These are phyloP conservation scores for Penicillium paxilli DNA, from an alignment of 495 filamentous ascomycete genomes.

Conservation along the genomic window DNA sequence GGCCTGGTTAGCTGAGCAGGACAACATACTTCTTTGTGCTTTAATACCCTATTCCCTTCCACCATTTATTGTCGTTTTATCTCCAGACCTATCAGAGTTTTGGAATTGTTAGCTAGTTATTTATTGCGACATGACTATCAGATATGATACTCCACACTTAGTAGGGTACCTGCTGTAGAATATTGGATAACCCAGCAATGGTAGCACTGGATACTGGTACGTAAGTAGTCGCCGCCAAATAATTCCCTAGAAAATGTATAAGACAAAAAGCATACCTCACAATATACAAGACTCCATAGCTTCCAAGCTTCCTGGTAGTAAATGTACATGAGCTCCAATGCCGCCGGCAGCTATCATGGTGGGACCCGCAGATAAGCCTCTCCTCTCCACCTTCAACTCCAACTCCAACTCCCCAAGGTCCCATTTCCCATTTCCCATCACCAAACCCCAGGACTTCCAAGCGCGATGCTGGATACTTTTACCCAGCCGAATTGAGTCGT, in stretches of 20 bases:
- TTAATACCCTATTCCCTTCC: slow-evolving; percentile 21
- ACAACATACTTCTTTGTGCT: slow-evolving; percentile 1
- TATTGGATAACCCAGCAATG: too few relatives aligned
- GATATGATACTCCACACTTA: too few relatives aligned
- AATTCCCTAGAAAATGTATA: too few relatives aligned
- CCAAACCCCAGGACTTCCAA: not conserved
- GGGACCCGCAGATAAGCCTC: slow-evolving; percentile 20
- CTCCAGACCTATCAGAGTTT: not conserved
- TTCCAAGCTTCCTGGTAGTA: too few relatives aligned
- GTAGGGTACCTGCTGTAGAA: too few relatives aligned
- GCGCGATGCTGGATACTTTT: not conserved
- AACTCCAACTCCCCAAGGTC: not conserved
- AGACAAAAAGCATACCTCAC: too few relatives aligned
- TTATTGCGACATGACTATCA: not conserved
- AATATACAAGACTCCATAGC: too few relatives aligned
- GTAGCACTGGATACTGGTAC: too few relatives aligned
- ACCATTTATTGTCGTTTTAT: slow-evolving; percentile 1
- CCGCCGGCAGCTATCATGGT: slow-evolving; percentile 8
- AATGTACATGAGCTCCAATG: too few relatives aligned
- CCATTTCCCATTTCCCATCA: not conserved
- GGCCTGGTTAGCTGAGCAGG: too few relatives aligned
- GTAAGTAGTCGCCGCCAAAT: too few relatives aligned
- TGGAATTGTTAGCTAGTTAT: not conserved
- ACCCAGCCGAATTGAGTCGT: not conserved
- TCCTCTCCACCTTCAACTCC: not conserved